Evolutionary conservation across 306 rosid species (phyloP), one percentile per base, ranked within the genome.

Genomic region (Cicer pinnatifidum): DNA sequence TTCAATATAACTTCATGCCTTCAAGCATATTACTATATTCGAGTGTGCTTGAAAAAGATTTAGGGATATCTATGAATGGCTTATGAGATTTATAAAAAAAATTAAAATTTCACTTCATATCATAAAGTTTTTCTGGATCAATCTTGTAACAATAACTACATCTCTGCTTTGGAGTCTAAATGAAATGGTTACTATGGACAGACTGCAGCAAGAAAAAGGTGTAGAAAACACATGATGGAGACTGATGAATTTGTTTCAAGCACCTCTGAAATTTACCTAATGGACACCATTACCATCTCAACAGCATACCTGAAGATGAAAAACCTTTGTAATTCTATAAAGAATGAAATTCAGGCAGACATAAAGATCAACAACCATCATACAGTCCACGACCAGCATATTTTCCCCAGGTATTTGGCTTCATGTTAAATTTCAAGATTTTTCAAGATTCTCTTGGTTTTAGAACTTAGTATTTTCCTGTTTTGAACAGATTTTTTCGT

Each of bases 261-360:
- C 84, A 84, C 84, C 85, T 62, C 90, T 51, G 99, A 94, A 81
- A 85, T 90, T 73, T 84, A 88, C 72, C 75, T 73, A 63, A 68
- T 87, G 88, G 99, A 94, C 74, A 71, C 90, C 67, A 72, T 89
- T 60, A 89, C 95, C 78, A 87, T 89, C 80, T 88, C 96, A 54
- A 94, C 97, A 1, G 97, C 97, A 77, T 94, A 89, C 81, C 83
- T 89, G 61, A 94, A 94, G 85, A 89, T 94, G 90, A 94, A 88
- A 80, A 90, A 86, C 58, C 92, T 94, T 3, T 91, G 95, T 78
- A 82, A 70, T 72, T 78, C 86, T 70, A 69, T 94, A 43, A 79
- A 88, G 58, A 86, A 81, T 72, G 99, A 94, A 86, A 91, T 94
- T 80, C 90, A 84, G 86, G 95, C 92, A 50, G 99, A 94, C 85